Evolutionary conservation across 2,329 filamentous ascomycete species (phyloP).

Genomic region (Colletotrichum shisoi): DNA sequence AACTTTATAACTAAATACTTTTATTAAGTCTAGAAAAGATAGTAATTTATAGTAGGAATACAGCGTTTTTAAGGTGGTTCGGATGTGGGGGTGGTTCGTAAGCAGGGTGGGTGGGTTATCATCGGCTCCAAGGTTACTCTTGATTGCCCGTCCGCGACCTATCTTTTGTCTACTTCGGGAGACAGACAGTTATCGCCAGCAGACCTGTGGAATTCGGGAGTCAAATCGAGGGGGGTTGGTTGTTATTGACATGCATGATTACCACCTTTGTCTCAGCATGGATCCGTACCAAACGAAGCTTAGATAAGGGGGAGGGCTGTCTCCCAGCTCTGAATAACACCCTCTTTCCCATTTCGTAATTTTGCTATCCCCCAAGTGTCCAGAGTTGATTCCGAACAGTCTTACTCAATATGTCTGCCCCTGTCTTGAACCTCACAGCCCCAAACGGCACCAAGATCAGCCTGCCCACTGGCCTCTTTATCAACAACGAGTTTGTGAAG

Average conservation of each 20-base stretch:
- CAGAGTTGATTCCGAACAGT: too few relatives aligned
- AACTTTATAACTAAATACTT: too few relatives aligned
- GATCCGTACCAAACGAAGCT: not conserved
- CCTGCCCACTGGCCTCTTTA: slow-evolving; percentile 75
- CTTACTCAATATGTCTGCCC: slow-evolving; percentile 24
- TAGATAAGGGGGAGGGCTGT: not conserved
- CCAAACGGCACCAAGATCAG: slow-evolving; percentile 74
- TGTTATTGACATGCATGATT: not conserved
- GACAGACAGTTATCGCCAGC: not conserved
- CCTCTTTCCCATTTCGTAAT: not conserved
- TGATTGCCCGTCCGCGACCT: not conserved
- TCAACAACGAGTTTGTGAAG: slow-evolving; percentile 78
- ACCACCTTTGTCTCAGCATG: not conserved
- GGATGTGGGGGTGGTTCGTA: too few relatives aligned
- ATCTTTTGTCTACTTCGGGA: slow-evolving; percentile 18
- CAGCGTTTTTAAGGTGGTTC: too few relatives aligned
- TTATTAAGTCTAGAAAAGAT: too few relatives aligned
- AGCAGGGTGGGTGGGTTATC: too few relatives aligned
- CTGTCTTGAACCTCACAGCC: slow-evolving; percentile 66
- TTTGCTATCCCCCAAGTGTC: not conserved
- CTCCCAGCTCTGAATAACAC: not conserved
- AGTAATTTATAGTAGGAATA: too few relatives aligned
- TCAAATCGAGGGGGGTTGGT: not conserved
- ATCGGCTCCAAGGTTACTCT: not conserved
- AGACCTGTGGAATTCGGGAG: not conserved